These are phyloP conservation scores for Trichosporon inkin DNA, from an alignment of 1,284 basidiomycete genomes.

Conservation along the genomic window DNA sequence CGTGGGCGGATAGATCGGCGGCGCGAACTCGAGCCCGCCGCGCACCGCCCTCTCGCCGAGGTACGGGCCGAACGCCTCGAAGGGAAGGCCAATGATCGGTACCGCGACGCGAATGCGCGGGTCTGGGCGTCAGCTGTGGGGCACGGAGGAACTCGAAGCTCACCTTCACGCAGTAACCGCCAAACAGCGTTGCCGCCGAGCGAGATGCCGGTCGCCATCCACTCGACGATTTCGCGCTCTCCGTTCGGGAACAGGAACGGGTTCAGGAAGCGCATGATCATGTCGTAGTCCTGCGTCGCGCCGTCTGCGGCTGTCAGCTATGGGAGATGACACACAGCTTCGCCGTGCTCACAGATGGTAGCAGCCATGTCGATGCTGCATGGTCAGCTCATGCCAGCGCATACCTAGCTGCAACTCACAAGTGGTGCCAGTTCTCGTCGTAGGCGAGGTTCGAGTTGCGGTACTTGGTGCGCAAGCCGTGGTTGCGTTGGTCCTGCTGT, in stretches of 20 bases:
- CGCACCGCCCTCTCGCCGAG: slow-evolving; percentile 58
- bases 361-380: slow-evolving; percentile 64
- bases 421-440: slow-evolving; percentile 62
- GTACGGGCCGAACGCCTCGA: slow-evolving; percentile 59
- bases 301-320: slow-evolving; percentile 51
- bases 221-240: slow-evolving; percentile 63
- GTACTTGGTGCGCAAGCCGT: slow-evolving; percentile 61
- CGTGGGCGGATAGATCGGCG: slow-evolving; percentile 60
- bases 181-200: slow-evolving; percentile 53
- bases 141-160: neutral
- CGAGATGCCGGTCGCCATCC: slow-evolving; percentile 57
- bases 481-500: slow-evolving; percentile 70
- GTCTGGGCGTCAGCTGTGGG: slow-evolving; percentile 52
- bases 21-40: slow-evolving; percentile 52
- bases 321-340: neutral
- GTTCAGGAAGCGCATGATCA: slow-evolving; percentile 75
- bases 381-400: slow-evolving; percentile 7
- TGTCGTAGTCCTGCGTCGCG: slow-evolving; percentile 69
- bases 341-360: slow-evolving; percentile 53
- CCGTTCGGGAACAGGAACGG: slow-evolving; percentile 69
- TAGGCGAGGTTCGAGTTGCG: slow-evolving; percentile 59
- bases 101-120: slow-evolving; percentile 66
- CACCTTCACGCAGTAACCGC: slow-evolving; percentile 52
- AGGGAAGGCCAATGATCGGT: slow-evolving; percentile 70
- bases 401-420: slow-evolving; percentile 14